phyloP scores from a whole-genome alignment of 108 stramenopile genomes.

The Nannochloropsis salina region DNA sequence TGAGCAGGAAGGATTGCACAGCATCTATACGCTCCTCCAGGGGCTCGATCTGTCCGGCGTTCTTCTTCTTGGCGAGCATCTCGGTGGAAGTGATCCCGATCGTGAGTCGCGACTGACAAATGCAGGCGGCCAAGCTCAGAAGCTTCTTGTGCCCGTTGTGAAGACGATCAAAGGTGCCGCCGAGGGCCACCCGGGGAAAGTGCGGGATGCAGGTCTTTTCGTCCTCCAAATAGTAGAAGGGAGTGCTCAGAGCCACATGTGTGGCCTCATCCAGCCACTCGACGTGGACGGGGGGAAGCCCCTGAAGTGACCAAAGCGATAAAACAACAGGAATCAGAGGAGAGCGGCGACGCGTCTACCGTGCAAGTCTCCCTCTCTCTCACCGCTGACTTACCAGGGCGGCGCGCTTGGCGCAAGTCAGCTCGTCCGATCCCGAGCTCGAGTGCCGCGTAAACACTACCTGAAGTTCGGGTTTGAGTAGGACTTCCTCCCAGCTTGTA shows the following conservation, averaged over 20 bases:
- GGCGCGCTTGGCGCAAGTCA: not conserved
- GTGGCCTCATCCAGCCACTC: not conserved
- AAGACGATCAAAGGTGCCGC: constrained; percentile 52
- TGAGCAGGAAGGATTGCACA: constrained; percentile 34
- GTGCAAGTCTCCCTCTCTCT: not conserved
- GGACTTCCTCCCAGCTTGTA: not conserved
- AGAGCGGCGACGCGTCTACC: not conserved
- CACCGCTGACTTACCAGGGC: not conserved
- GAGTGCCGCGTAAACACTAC: not conserved
- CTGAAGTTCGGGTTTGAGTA: not conserved
- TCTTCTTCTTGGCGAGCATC: constrained; percentile 38
- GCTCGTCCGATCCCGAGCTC: not conserved
- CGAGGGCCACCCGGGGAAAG: constrained; percentile 39
- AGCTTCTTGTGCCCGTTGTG: constrained; percentile 55
- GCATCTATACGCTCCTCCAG: constrained; percentile 31
- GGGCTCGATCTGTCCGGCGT: constrained; percentile 25
- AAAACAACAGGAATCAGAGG: too few species aligned
- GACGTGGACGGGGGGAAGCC: not conserved
- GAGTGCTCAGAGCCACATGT: not conserved
- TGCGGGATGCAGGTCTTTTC: too few species aligned
- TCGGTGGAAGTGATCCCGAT: constrained; percentile 34
- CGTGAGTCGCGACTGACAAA: constrained; percentile 25
- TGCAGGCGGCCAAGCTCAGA: constrained; percentile 44
- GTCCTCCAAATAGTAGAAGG: not conserved
- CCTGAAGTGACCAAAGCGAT: not conserved